Evolutionary conservation across 345 rosid species (phyloP).

Genomic region (Carallia pectinifolia): DNA sequence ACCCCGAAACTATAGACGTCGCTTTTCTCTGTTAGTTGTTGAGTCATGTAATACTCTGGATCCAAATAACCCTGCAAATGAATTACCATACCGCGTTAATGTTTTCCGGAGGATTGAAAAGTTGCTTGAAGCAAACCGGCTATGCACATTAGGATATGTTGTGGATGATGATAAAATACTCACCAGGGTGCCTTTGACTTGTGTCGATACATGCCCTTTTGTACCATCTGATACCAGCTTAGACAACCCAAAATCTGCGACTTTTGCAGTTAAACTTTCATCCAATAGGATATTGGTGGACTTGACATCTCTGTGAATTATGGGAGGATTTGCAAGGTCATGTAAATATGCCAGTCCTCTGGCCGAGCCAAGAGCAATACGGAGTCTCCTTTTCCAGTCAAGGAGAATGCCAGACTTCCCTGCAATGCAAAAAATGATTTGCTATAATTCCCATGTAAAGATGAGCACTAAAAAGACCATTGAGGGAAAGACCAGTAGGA

Average conservation of each 20-base stretch:
- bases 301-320: constrained; percentile 91
- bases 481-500: no score
- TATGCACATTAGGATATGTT: neutral
- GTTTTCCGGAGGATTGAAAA: no score
- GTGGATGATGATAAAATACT: constrained; percentile 14
- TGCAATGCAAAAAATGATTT: constrained; percentile 22
- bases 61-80: constrained; percentile 82
- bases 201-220: constrained; percentile 97
- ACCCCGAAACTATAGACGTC: constrained; percentile 95
- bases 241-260: constrained; percentile 94
- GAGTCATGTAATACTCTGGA: constrained; percentile 97
- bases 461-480: no score
- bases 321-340: constrained; percentile 92
- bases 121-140: neutral
- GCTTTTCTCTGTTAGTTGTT: constrained; percentile 88
- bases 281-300: constrained; percentile 86
- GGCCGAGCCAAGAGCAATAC: constrained; percentile 86
- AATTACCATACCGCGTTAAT: neutral
- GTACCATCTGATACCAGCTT: constrained; percentile 86
- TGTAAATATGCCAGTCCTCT: constrained; percentile 96
- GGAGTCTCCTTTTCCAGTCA: constrained; percentile 89
- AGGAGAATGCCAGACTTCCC: constrained; percentile 63
- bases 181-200: constrained; percentile 98
- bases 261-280: constrained; percentile 77
- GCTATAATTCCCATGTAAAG: neutral